Base-by-base conservation (phyloP, 164 flowering plant species). In the Kalanchoe fedtschenkoi region DNA sequence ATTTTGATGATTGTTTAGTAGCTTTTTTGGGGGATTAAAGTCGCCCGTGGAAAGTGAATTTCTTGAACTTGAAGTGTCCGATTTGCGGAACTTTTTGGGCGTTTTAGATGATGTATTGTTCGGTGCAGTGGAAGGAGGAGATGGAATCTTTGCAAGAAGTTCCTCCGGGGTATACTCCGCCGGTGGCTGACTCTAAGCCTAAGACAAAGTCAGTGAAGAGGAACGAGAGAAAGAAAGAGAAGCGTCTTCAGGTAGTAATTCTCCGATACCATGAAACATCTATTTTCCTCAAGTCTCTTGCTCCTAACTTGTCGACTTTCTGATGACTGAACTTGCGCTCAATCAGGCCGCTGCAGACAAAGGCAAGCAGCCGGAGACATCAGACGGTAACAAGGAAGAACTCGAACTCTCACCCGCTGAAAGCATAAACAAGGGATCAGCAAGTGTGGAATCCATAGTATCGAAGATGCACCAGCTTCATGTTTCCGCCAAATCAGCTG, bases 261-360 rank as follows among this genome's bases (percentile, higher is more conserved):
- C 13, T 15, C 1, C 39, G 11, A 37, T 9, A 5, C 39, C 13
- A 37, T 2, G 39, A 37, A 37, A 8, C 13, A 37, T 37, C 19
- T 47, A 6, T 46, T 28, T 46, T 19, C 14, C 26, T 46, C 33
- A 16, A 26, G 43, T n/a, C 34, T 44, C 61, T n/a, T 55, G 43
- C 24, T 70, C n/a, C n/a, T 65, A 4, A 26, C 16, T 66, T 33
- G 24, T 53, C 61, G 59, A 57, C 2, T 64, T 41, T 47, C 28
- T 32, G 51, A 24, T 33, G 41, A 28, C 51, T 56, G 3, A 58
- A 44, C 63, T 58, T 34, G 60, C n/a, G 6, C 26, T 60, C 37
- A 39, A 22, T 56, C 82, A 89, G 98, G 89, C 95, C 75, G 80
- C 93, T 66, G 74, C 77, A 66, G 89, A 84, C 29, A 85, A 83